These are phyloP conservation scores for Achlya hypogyna DNA, from an alignment of 352 stramenopile genomes.

Conservation along the genomic window DNA sequence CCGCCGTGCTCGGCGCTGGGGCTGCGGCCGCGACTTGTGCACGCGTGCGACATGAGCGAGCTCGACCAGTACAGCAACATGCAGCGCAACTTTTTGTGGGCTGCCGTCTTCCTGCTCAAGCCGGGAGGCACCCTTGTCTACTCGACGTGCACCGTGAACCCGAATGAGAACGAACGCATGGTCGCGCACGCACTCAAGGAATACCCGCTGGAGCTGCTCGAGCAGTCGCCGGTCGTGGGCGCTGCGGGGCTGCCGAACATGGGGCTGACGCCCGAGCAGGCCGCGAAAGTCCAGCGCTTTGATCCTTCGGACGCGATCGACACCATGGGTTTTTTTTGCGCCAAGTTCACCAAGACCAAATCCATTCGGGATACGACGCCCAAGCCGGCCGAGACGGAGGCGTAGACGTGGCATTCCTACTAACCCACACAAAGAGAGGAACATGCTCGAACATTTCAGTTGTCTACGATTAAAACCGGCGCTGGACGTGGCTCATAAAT, in stretches of 20 bases:
- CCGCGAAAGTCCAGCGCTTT: constrained; percentile 77
- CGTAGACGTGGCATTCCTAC: background rate
- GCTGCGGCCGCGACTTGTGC: constrained; percentile 83
- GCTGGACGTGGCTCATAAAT: constrained; percentile 84
- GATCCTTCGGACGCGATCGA: constrained; percentile 78
- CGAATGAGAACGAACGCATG: constrained; percentile 89
- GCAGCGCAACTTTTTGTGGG: constrained; percentile 83
- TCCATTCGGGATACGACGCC: constrained; percentile 25
- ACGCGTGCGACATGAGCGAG: constrained; percentile 62
- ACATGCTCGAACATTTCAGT: background rate
- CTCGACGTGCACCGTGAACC: constrained; percentile 92
- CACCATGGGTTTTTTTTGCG: constrained; percentile 93
- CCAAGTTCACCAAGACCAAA: constrained; percentile 84
- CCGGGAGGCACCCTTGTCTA: constrained; percentile 88
- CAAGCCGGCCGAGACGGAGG: background rate
- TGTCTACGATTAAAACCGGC: constrained; percentile 29
- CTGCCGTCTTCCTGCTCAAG: constrained; percentile 85
- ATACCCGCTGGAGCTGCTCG: constrained; percentile 77
- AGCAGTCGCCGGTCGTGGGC: constrained; percentile 47
- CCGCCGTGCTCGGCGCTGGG: constrained; percentile 88
- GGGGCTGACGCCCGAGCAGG: constrained; percentile 63
- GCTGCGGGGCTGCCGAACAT: constrained; percentile 58
- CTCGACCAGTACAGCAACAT: constrained; percentile 74
- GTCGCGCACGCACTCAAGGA: constrained; percentile 82
- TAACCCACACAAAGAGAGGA: background rate